Evolutionary conservation across 2,329 filamentous ascomycete species (phyloP).

Genomic region (Aspergillus novofumigatus): DNA sequence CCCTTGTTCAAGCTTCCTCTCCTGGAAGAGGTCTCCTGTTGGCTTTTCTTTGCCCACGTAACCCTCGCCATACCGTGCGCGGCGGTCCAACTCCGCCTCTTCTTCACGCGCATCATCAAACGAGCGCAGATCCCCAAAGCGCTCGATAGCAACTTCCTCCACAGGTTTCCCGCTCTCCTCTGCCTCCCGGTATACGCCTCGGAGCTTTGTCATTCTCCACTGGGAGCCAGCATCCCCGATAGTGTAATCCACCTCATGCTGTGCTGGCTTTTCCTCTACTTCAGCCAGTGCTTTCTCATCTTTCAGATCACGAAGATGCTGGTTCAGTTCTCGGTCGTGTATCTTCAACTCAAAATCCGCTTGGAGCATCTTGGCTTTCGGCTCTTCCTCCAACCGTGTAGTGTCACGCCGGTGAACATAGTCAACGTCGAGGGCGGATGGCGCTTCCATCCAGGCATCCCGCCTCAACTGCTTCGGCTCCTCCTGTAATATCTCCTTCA

Average conservation of each 20-base stretch:
- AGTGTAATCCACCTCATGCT: slow-evolving; percentile 68
- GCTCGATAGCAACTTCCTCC: slow-evolving; percentile 77
- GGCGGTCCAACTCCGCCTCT: slow-evolving; percentile 80
- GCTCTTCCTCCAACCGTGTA: slow-evolving; percentile 48
- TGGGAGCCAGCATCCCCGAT: slow-evolving; percentile 87
- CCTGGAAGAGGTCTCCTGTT: slow-evolving; percentile 77
- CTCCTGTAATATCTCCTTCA: slow-evolving; percentile 38
- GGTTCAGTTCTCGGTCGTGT: slow-evolving; percentile 78
- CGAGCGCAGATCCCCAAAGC: slow-evolving; percentile 73
- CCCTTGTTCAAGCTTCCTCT: slow-evolving; percentile 62
- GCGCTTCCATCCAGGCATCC: slow-evolving; percentile 93
- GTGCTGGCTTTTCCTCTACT: slow-evolving; percentile 49
- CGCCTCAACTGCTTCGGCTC: slow-evolving; percentile 52
- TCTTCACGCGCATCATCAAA: slow-evolving; percentile 95
- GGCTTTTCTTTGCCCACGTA: slow-evolving; percentile 84
- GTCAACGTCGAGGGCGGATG: slow-evolving; percentile 76
- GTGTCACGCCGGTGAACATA: slow-evolving; percentile 62
- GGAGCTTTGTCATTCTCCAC: slow-evolving; percentile 96
- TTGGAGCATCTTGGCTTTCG: slow-evolving; percentile 39
- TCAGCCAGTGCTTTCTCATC: slow-evolving; percentile 54
- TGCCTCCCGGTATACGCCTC: slow-evolving; percentile 74
- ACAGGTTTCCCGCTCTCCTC: slow-evolving; percentile 67
- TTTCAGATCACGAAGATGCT: slow-evolving; percentile 60
- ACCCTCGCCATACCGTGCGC: slow-evolving; percentile 75
- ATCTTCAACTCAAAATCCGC: slow-evolving; percentile 66